Percentiles rank a stretch among this genome's conserved stretches.
phyloP scores from a whole-genome alignment of 805 yeast species.

The Zygosaccharomyces bailii region DNA sequence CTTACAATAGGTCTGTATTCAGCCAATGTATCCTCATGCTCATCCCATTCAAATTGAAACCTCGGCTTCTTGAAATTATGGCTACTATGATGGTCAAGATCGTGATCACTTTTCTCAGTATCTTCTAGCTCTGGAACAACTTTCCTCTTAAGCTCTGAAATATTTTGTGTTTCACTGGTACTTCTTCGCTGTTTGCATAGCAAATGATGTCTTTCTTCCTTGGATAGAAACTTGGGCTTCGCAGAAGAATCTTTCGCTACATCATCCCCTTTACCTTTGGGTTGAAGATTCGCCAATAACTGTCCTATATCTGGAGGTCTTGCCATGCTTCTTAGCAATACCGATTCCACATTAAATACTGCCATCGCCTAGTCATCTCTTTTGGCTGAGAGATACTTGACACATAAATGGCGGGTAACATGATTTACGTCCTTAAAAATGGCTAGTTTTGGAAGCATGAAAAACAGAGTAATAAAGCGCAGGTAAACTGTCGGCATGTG shows the following conservation, averaged over 20 bases:
- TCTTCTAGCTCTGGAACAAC: not conserved
- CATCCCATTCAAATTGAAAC: slow-evolving; percentile 69
- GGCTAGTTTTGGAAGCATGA: too few relatives aligned
- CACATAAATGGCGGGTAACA: too few relatives aligned
- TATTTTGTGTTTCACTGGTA: not conserved
- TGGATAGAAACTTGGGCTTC: slow-evolving; percentile 46
- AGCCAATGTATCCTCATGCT: slow-evolving; percentile 59
- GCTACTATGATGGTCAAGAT: not conserved
- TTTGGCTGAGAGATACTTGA: not conserved
- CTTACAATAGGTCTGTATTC: slow-evolving; percentile 42
- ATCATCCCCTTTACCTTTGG: slow-evolving; percentile 5
- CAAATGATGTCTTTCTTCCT: slow-evolving; percentile 41
- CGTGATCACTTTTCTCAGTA: slow-evolving; percentile 1
- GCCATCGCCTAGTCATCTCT: not conserved
- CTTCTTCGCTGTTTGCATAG: slow-evolving; percentile 15
- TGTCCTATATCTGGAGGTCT: slow-evolving; percentile 40
- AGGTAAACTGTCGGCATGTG: too few relatives aligned
- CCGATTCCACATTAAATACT: too few relatives aligned
- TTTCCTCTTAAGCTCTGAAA: not conserved
- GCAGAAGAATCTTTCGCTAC: slow-evolving; percentile 12
- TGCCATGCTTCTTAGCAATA: too few relatives aligned
- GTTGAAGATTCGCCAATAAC: slow-evolving; percentile 27
- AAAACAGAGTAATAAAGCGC: too few relatives aligned
- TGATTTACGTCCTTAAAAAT: too few relatives aligned
- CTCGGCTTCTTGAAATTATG: slow-evolving; percentile 23